Conservation (phyloP, 169 alveolate genomes). For the Amoebophrya sp. region DNA sequence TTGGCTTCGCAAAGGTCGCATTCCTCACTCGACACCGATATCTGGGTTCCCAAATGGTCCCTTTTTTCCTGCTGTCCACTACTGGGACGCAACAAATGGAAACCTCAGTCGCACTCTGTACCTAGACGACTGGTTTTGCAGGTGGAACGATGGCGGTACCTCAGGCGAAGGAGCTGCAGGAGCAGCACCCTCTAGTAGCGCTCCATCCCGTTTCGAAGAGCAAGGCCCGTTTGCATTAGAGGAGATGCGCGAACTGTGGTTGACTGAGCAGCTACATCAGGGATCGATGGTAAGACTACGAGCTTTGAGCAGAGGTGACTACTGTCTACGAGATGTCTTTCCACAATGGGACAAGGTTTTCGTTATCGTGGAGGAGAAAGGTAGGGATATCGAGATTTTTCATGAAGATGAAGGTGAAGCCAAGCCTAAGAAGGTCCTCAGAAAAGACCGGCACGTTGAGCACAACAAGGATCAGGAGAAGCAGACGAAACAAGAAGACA, state of each 20-base stretch:
- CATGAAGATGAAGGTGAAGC: too few relatives aligned
- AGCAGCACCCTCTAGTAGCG: too few relatives aligned
- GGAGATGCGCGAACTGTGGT: neutral
- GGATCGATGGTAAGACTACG: neutral
- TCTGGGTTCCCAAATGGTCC: neutral
- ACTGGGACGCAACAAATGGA: neutral
- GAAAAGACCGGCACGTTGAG: too few relatives aligned
- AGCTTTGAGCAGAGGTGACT: neutral
- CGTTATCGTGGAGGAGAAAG: neutral
- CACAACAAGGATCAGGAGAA: too few relatives aligned
- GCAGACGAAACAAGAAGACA: too few relatives aligned
- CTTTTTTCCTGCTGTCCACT: neutral
- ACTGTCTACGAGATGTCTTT: neutral
- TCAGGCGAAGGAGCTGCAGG: too few relatives aligned
- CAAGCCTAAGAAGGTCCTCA: too few relatives aligned
- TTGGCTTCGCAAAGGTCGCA: neutral
- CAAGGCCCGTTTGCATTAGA: neutral
- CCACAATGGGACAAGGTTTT: slow-evolving; percentile 12
- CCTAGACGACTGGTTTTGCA: too few relatives aligned
- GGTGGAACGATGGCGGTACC: neutral
- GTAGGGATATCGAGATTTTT: too few relatives aligned
- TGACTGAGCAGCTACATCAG: neutral
- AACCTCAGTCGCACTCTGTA: too few relatives aligned
- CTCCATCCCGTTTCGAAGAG: too few relatives aligned
- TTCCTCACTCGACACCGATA: neutral